phyloP scores from a whole-genome alignment of 495 filamentous ascomycete species.

The Opeltia flavorubescens region DNA sequence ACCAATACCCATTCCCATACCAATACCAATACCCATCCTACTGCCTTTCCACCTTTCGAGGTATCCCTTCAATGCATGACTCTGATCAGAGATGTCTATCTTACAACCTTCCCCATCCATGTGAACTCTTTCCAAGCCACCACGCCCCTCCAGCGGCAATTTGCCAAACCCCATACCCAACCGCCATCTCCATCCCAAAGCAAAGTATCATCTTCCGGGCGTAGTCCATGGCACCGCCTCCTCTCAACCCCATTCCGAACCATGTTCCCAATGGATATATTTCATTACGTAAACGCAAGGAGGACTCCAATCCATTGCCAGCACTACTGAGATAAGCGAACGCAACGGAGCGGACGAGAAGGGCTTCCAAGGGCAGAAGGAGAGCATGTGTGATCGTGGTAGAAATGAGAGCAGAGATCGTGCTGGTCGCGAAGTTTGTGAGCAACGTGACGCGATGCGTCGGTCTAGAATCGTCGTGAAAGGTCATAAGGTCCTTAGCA shows the following conservation, averaged over 20 bases:
- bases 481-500: conserved; percentile 5
- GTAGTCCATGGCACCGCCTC: conserved; percentile 26
- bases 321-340: conserved; percentile 25
- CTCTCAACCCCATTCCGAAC: conserved; percentile 23
- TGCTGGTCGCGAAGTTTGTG: conserved; percentile 32
- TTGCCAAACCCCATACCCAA: conserved; percentile 32
- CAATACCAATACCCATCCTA: not conserved
- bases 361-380: conserved; percentile 33
- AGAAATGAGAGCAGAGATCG: conserved; percentile 30
- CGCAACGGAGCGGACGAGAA: conserved; percentile 33
- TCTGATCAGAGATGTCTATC: no score
- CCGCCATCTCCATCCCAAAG: conserved; percentile 30
- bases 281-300: conserved; percentile 15
- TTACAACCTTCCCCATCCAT: conserved; percentile 32
- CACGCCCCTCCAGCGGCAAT: conserved; percentile 28
- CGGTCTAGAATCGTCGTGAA: conserved; percentile 2
- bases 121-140: conserved; percentile 30
- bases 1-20: not conserved
- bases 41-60: not conserved
- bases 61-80: no score
- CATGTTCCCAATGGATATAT: conserved; percentile 24
- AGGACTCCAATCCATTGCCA: conserved; percentile 6
- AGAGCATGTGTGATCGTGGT: conserved; percentile 28
- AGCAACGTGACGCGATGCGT: conserved; percentile 35
- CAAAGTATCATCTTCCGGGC: conserved; percentile 30